Percentiles rank a stretch among this genome's conserved stretches.
Conservation (phyloP, 495 filamentous ascomycete species). For the Acidomyces sp. region DNA sequence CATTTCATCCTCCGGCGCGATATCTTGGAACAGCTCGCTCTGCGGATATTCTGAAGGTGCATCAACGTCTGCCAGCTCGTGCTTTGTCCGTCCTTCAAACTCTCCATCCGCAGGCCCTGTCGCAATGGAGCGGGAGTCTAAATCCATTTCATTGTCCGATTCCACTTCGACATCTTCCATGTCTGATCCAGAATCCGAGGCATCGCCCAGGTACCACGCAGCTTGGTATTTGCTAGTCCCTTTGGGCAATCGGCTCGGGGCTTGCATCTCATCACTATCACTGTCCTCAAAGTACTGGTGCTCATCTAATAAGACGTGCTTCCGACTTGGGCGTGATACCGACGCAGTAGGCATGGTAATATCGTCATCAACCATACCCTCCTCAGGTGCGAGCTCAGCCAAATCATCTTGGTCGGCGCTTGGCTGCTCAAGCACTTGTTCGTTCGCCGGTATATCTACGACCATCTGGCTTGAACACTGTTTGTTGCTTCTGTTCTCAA, state of each 20-base stretch:
- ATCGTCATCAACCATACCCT: slow-evolving; percentile 52
- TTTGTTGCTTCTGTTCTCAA: slow-evolving; percentile 35
- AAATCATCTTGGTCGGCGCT: slow-evolving; percentile 69
- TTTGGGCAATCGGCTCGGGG: slow-evolving; percentile 66
- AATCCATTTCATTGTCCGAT: slow-evolving; percentile 36
- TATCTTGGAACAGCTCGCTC: slow-evolving; percentile 84
- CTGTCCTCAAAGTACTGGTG: slow-evolving; percentile 98
- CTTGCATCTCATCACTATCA: slow-evolving; percentile 46
- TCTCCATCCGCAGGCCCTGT: slow-evolving; percentile 64
- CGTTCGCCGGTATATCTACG: slow-evolving; percentile 42
- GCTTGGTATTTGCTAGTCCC: slow-evolving; percentile 90
- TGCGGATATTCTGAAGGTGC: slow-evolving; percentile 69
- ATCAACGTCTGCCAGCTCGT: slow-evolving; percentile 61
- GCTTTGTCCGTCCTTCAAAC: slow-evolving; percentile 31
- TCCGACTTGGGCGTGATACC: slow-evolving; percentile 44
- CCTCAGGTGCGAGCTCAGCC: slow-evolving; percentile 72
- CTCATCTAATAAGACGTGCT: slow-evolving; percentile 84
- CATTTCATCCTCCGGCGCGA: slow-evolving; percentile 74
- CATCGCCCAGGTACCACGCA: slow-evolving; percentile 81
- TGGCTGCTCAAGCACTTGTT: slow-evolving; percentile 51
- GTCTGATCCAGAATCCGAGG: slow-evolving; percentile 78
- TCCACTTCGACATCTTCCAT: slow-evolving; percentile 51
- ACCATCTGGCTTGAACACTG: slow-evolving; percentile 56
- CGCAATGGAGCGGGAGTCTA: slow-evolving; percentile 29
- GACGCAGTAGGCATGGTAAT: slow-evolving; percentile 42